Percentiles rank a stretch among this genome's conserved stretches.
Conservation (phyloP, 495 filamentous ascomycete genomes). For the Mycothermus thermophilus region DNA sequence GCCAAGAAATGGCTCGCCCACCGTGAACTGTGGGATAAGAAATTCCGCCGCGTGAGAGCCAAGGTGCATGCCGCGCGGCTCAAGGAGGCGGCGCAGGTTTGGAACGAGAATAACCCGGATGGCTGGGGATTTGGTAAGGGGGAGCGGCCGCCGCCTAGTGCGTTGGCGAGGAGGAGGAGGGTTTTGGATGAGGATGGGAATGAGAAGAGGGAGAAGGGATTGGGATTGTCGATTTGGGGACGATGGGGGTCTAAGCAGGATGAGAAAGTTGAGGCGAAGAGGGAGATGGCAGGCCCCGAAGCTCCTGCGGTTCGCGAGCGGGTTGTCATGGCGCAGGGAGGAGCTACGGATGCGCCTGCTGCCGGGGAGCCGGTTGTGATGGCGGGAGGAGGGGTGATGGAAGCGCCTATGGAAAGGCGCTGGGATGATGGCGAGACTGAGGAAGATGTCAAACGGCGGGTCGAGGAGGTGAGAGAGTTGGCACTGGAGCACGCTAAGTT, state of each 20-base stretch:
- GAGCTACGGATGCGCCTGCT: too few relatives aligned
- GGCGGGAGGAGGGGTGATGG: too few relatives aligned
- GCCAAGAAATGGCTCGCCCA: constrained; percentile 70
- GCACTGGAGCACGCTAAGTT: too few relatives aligned
- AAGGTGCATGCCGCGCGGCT: constrained; percentile 55
- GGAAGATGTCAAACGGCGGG: too few relatives aligned
- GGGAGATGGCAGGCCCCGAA: constrained; percentile 17
- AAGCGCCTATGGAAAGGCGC: too few relatives aligned
- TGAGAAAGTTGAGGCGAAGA: constrained; percentile 49
- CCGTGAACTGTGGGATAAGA: constrained; percentile 54
- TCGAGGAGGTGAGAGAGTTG: too few relatives aligned
- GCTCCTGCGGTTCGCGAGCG: too few relatives aligned
- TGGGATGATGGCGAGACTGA: too few relatives aligned
- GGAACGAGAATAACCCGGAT: too few relatives aligned
- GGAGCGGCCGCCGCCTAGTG: constrained; percentile 69
- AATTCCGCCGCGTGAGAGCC: constrained; percentile 50
- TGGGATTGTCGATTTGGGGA: constrained; percentile 71
- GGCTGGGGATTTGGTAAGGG: constrained; percentile 54
- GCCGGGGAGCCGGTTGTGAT: too few relatives aligned
- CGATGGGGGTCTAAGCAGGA: constrained; percentile 81
- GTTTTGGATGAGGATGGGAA: constrained; percentile 22
- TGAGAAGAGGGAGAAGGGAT: constrained; percentile 45
- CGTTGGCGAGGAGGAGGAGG: constrained; percentile 55
- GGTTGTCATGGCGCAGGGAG: too few relatives aligned
- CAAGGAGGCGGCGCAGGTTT: constrained; percentile 55